Evolutionary conservation across 2,329 filamentous ascomycete genomes (phyloP).

Genomic region (Colletotrichum australisinense): DNA sequence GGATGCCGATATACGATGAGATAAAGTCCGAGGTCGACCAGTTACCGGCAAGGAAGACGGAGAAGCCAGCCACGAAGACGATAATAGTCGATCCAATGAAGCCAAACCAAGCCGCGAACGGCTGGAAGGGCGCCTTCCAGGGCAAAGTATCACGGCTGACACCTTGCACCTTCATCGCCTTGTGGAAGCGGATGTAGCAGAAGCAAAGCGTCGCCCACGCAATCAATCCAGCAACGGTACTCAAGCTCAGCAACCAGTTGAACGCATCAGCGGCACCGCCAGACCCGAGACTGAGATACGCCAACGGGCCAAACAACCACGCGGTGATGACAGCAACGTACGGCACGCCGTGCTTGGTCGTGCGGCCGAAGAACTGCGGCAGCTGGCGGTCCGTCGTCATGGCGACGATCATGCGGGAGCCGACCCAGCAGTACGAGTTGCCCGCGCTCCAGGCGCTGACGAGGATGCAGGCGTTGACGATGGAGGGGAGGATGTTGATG

Average conservation of each 20-base stretch:
- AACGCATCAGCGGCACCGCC: constrained; percentile 60
- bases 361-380: constrained; percentile 51
- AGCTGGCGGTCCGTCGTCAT: constrained; percentile 37
- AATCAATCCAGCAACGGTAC: constrained; percentile 56
- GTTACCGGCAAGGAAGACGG: constrained; percentile 69
- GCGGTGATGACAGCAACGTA: constrained; percentile 53
- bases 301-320: constrained; percentile 52
- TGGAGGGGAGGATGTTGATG: constrained; percentile 52
- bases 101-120: constrained; percentile 55
- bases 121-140: constrained; percentile 57
- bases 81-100: constrained; percentile 56
- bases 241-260: constrained; percentile 59
- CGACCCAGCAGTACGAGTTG: constrained; percentile 55
- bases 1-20: constrained; percentile 74
- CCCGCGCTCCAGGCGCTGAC: constrained; percentile 58
- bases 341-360: constrained; percentile 52
- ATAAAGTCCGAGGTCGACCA: constrained; percentile 69
- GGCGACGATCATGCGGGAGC: constrained; percentile 55
- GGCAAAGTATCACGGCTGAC: constrained; percentile 49
- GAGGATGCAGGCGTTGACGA: constrained; percentile 61
- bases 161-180: constrained; percentile 53
- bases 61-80: constrained; percentile 69
- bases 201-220: constrained; percentile 57
- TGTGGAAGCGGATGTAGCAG: constrained; percentile 55
- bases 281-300: constrained; percentile 54